Percentiles rank a stretch among this genome's conserved stretches.
Evolutionary conservation across 495 filamentous ascomycete species (phyloP).

Genomic region (Penicillium pulvis): DNA sequence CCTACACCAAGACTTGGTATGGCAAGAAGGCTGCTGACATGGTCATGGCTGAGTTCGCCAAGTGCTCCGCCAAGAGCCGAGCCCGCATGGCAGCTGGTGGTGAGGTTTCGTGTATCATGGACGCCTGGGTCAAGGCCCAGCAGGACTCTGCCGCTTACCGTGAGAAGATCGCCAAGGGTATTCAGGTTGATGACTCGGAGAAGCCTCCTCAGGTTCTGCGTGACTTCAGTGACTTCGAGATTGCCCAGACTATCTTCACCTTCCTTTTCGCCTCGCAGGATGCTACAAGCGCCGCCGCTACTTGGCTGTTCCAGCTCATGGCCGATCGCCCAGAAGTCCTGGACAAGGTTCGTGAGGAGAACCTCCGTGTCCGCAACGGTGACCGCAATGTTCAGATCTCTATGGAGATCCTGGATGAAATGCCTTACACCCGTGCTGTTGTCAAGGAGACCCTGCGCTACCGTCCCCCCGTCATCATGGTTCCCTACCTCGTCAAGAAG

Average conservation of each 20-base stretch:
- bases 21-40: slow-evolving; percentile 94
- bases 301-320: slow-evolving; percentile 94
- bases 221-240: slow-evolving; percentile 89
- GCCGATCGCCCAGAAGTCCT: slow-evolving; percentile 92
- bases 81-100: slow-evolving; percentile 90
- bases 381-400: slow-evolving; percentile 69
- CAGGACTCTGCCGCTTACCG: slow-evolving; percentile 77
- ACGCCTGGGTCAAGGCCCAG: slow-evolving; percentile 88
- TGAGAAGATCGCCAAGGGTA: slow-evolving; percentile 69
- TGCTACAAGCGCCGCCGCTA: slow-evolving; percentile 88
- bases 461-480: slow-evolving; percentile 96
- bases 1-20: slow-evolving; percentile 95
- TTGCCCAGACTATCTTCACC: slow-evolving; percentile 92
- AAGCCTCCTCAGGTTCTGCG: slow-evolving; percentile 83
- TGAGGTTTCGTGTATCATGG: slow-evolving; percentile 87
- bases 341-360: slow-evolving; percentile 91
- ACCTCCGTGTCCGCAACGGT: slow-evolving; percentile 74
- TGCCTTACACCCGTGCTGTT: slow-evolving; percentile 89
- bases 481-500: slow-evolving; percentile 94
- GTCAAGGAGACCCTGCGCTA: slow-evolving; percentile 94
- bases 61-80: slow-evolving; percentile 91
- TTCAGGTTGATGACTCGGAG: slow-evolving; percentile 64
- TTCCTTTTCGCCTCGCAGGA: slow-evolving; percentile 99
- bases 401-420: slow-evolving; percentile 82
- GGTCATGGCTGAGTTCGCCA: slow-evolving; percentile 86